A percentile compares a stretch with the other conserved stretches of the same genome.
Conservation (phyloP, 495 filamentous ascomycete genomes). For the Collariella sp. region DNA sequence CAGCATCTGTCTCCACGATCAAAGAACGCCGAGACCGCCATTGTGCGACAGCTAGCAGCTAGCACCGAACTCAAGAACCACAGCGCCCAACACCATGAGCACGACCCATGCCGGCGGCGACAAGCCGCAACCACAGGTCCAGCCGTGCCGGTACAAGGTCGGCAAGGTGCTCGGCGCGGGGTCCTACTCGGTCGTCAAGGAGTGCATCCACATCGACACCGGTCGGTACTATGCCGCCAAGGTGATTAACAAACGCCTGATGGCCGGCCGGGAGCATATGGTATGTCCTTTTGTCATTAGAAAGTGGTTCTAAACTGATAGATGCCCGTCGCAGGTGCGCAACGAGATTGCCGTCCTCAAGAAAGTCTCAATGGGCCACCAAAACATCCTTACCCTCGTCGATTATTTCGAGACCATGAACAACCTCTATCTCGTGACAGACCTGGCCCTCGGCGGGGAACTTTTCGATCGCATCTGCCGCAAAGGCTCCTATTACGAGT, state of each 20-base stretch:
- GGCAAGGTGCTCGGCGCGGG: conserved; percentile 95
- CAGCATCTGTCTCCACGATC: no score
- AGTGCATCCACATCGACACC: conserved; percentile 97
- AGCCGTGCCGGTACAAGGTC: conserved; percentile 80
- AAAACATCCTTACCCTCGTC: conserved; percentile 93
- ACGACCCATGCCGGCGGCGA: conserved; percentile 22
- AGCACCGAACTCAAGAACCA: neutral
- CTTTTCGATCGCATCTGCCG: conserved; percentile 97
- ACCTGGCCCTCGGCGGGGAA: conserved; percentile 92
- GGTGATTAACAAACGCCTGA: conserved; percentile 97
- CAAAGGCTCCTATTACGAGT: conserved; percentile 97
- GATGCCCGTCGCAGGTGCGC: conserved; percentile 54
- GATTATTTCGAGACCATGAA: conserved; percentile 99
- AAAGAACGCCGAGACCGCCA: no score
- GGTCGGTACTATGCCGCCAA: conserved; percentile 98
- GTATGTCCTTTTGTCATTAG: conserved; percentile 39
- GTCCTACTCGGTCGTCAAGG: conserved; percentile 98
- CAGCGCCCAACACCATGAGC: conserved; percentile 21
- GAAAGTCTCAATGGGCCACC: conserved; percentile 92
- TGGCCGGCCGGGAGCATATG: conserved; percentile 98
- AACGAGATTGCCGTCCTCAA: conserved; percentile 98
- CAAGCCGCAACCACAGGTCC: conserved; percentile 37
- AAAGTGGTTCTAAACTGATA: neutral
- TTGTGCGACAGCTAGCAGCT: no score
- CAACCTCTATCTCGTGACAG: conserved; percentile 95